Evolutionary conservation across 306 rosid genomes (phyloP).

Genomic region (Pachyrhizus erosus): DNA sequence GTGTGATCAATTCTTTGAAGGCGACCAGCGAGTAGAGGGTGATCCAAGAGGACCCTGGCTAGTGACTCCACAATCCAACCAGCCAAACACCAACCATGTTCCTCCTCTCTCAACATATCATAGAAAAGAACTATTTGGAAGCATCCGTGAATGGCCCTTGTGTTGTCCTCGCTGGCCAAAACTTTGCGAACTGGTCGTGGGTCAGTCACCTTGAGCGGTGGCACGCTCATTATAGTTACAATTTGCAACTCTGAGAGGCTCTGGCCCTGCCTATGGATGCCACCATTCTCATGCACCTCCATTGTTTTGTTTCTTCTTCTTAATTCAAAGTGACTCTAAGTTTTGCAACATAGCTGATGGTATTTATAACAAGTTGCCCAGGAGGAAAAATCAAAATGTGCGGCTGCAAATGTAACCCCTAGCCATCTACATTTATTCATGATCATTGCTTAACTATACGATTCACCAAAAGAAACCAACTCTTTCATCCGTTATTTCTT

Average conservation of each 20-base stretch:
- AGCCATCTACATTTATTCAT: not conserved
- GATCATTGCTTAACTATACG: not conserved
- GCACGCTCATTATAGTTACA: conserved; percentile 49
- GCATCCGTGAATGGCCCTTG: conserved; percentile 44
- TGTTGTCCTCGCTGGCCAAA: not conserved
- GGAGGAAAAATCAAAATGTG: not conserved
- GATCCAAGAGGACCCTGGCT: conserved; percentile 44
- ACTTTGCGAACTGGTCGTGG: conserved; percentile 46
- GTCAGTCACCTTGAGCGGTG: conserved; percentile 51
- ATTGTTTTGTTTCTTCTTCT: not conserved
- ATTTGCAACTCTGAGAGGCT: conserved; percentile 14
- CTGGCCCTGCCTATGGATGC: not conserved
- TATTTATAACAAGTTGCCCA: not conserved
- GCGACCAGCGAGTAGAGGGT: conserved; percentile 65
- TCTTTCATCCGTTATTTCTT: not conserved
- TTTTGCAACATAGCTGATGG: not conserved
- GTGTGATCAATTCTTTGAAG: conserved; percentile 16
- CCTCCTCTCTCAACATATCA: conserved; percentile 23
- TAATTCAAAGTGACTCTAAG: not conserved
- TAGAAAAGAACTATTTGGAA: conserved; percentile 56
- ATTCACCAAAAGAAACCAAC: not conserved
- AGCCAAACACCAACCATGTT: conserved; percentile 51
- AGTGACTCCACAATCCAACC: conserved; percentile 70
- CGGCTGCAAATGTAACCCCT: not conserved
- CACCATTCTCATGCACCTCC: conserved; percentile 21